These are phyloP conservation scores for Volvox reticuliferus DNA, from an alignment of 139 green algal species.

Conservation along the genomic window DNA sequence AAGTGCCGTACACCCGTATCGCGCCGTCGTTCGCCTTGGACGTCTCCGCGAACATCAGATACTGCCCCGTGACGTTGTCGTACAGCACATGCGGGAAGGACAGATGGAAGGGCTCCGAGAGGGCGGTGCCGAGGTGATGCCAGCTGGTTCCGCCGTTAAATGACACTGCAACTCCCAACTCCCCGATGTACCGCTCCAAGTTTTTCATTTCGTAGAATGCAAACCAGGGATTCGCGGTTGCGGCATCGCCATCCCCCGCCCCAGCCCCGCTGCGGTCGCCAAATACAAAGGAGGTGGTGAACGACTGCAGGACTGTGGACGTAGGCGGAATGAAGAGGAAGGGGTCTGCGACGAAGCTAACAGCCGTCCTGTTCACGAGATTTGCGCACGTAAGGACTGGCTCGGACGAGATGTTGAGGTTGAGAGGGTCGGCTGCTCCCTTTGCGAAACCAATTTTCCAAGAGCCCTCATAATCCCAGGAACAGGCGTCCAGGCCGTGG, in stretches of 20 bases:
- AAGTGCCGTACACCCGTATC: conserved; percentile 29
- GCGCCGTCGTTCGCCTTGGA: not conserved
- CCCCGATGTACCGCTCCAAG: conserved; percentile 18
- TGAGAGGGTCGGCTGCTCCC: not conserved
- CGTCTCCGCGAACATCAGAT: conserved; percentile 45
- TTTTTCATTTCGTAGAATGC: conserved; percentile 52
- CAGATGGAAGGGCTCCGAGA: conserved; percentile 45
- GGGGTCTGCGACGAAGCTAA: conserved; percentile 48
- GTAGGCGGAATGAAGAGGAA: conserved; percentile 25
- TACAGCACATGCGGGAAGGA: conserved; percentile 37
- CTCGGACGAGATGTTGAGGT: not conserved
- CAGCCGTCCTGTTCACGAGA: not conserved
- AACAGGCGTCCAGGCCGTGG: conserved; percentile 30
- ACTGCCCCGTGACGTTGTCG: not conserved
- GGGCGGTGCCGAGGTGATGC: conserved; percentile 5
- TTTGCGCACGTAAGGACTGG: conserved; percentile 26
- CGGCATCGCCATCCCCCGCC: too few species aligned
- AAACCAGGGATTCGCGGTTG: not conserved
- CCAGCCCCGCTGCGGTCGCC: too few species aligned
- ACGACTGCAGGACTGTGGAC: too few species aligned
- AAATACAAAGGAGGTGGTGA: too few species aligned
- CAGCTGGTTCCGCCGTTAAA: conserved; percentile 5
- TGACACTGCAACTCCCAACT: conserved; percentile 26
- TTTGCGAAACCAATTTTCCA: conserved; percentile 2
- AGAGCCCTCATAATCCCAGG: conserved; percentile 44